Evolutionary conservation across 371 early-diverging fungal species (phyloP).

Genomic region (Mucor lusitanicus): DNA sequence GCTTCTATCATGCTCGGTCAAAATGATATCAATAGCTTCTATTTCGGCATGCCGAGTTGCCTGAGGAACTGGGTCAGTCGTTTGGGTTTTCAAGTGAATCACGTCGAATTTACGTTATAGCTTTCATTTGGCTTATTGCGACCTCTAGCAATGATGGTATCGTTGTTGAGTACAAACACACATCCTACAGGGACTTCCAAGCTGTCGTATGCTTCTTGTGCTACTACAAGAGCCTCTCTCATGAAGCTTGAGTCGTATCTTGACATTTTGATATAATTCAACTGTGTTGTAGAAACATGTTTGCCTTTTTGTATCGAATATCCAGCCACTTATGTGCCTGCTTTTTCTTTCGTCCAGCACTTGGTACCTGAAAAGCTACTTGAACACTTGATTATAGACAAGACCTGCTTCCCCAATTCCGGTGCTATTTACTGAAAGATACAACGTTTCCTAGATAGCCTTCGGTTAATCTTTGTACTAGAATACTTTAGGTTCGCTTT

Average conservation of each 20-base stretch:
- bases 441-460: too few species aligned
- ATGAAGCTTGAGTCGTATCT: conserved; percentile 43
- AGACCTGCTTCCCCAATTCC: too few species aligned
- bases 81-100: not conserved
- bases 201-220: conserved; percentile 81
- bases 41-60: conserved; percentile 94
- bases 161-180: conserved; percentile 78
- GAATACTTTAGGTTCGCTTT: too few species aligned
- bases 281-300: not conserved
- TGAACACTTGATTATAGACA: too few species aligned
- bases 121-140: conserved; percentile 87
- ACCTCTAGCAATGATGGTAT: conserved; percentile 68
- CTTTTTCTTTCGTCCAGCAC: not conserved
- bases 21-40: conserved; percentile 83
- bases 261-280: conserved; percentile 13
- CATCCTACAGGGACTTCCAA: conserved; percentile 99
- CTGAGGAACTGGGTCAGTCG: conserved; percentile 36
- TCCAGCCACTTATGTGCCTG: not conserved
- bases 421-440: too few species aligned
- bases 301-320: not conserved
- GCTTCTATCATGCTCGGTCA: conserved; percentile 35
- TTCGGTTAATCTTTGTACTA: too few species aligned
- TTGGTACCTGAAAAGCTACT: not conserved
- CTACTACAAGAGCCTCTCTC: conserved; percentile 45
- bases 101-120: conserved; percentile 69